Evolutionary conservation across 768 basidiomycete species (phyloP).

Genomic region (Termitomyces bulborhizus): DNA sequence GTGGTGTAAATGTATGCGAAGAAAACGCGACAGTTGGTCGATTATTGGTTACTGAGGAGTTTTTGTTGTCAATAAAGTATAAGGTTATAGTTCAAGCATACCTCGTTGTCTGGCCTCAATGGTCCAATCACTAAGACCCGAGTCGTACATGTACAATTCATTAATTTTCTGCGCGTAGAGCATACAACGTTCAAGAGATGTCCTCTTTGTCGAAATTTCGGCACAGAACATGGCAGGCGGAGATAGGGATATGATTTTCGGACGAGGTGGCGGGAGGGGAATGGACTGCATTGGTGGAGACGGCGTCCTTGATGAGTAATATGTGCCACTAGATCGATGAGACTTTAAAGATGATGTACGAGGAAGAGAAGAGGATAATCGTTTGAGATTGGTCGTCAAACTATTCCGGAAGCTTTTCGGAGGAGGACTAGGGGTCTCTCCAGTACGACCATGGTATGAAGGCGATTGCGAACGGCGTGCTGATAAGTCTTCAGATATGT

Average conservation of each 20-base stretch:
- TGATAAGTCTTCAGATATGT: constrained; percentile 13
- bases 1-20: constrained; percentile 37
- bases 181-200: constrained; percentile 58
- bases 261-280: constrained; percentile 15
- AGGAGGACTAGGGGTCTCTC: constrained; percentile 36
- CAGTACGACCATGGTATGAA: constrained; percentile 12
- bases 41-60: constrained; percentile 21
- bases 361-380: constrained; percentile 51
- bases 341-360: constrained; percentile 57
- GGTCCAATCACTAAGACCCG: constrained; percentile 77
- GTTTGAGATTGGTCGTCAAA: constrained; percentile 37
- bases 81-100: constrained; percentile 22
- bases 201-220: constrained; percentile 54
- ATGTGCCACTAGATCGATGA: constrained; percentile 21
- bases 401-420: constrained; percentile 45
- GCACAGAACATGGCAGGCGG: constrained; percentile 68
- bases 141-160: constrained; percentile 68
- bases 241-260: constrained; percentile 29
- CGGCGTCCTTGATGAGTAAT: constrained; percentile 29
- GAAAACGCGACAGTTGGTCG: constrained; percentile 29
- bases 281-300: constrained; percentile 22
- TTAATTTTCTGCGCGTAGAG: constrained; percentile 82
- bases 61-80: constrained; percentile 1
- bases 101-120: constrained; percentile 48
- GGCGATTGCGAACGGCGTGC: constrained; percentile 12